Percentiles rank a stretch among this genome's conserved stretches.
Evolutionary conservation across 2,329 filamentous ascomycete species (phyloP).

Genomic region (Aureobasidium sp.): DNA sequence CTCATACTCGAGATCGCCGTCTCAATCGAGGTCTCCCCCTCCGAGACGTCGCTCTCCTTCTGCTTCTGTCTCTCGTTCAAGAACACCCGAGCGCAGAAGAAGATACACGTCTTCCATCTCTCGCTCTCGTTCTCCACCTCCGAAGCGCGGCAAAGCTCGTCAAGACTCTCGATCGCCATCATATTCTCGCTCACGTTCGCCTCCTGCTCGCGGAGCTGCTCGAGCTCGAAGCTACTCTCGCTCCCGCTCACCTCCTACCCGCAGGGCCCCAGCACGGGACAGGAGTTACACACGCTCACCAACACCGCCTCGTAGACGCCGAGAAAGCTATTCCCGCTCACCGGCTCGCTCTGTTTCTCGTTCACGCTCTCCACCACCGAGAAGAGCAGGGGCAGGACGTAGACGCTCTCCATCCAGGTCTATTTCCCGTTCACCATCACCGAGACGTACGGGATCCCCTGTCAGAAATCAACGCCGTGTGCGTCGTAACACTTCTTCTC

Average conservation of each 20-base stretch:
- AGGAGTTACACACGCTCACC: slow-evolving; percentile 11
- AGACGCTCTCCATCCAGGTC: slow-evolving; percentile 11
- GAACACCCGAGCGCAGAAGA: slow-evolving; percentile 21
- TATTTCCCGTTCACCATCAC: slow-evolving; percentile 13
- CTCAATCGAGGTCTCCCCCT: slow-evolving; percentile 12
- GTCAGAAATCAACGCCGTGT: slow-evolving; percentile 1
- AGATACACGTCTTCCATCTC: slow-evolving; percentile 17
- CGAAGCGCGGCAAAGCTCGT: slow-evolving; percentile 16
- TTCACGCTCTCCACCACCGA: slow-evolving; percentile 5
- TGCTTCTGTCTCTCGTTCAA: slow-evolving; percentile 20
- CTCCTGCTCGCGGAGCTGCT: slow-evolving; percentile 16
- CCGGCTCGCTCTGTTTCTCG: background rate
- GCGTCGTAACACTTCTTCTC: slow-evolving; percentile 8
- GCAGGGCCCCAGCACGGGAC: slow-evolving; percentile 1
- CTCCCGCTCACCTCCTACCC: slow-evolving; percentile 15
- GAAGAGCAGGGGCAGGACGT: slow-evolving; percentile 8
- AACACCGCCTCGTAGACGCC: slow-evolving; percentile 9
- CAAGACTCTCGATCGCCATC: slow-evolving; percentile 15
- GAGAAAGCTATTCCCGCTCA: background rate
- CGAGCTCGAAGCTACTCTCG: slow-evolving; percentile 17
- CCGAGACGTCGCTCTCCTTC: slow-evolving; percentile 13
- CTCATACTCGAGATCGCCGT: slow-evolving; percentile 13
- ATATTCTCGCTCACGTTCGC: slow-evolving; percentile 17
- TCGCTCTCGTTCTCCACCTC: slow-evolving; percentile 18
- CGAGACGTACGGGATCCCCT: slow-evolving; percentile 10